Base-by-base conservation (phyloP, 2,329 filamentous ascomycete species). In the Calonectria multiphialidica region DNA sequence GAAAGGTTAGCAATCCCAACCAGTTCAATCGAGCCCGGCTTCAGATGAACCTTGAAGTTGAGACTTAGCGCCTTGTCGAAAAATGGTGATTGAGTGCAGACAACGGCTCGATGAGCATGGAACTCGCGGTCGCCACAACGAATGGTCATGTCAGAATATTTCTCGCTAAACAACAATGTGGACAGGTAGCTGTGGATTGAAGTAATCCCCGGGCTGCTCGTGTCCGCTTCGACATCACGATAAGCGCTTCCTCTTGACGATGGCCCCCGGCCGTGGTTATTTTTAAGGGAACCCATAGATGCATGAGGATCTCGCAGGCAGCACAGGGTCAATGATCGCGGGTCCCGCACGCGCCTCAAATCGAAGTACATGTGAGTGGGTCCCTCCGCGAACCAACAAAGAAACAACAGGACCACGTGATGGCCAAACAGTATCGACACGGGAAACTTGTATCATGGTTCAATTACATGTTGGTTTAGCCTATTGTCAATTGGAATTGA, bases 21-120 rank as follows among this genome's bases (percentile, higher is more conserved):
- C 40, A 45, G 16, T 8, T 7, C 5, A 30, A 2, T 9, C 16
- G 15, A 15, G 5, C 4, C 37, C 25, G 1, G 13, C 2, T 13
- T 4, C 18, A 9, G 4, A 49, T 21, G 5, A 57, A 83, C 84
- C 68, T 77, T 77, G 45, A 84, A 82, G 0, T 66, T 69, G 1
- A 62, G 73, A 28, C 72, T 66, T 53, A 82, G 74, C 5, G 81
- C 80, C 13, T 62, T 72, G 12, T 79, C 78, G 23, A 78, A 78
- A 63, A 85, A 85, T 23, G 75, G 33, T 1, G 82, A 85, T 61
- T 83, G 81, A 0, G 80, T 55, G 68, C 83, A 85, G 6, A 85
- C 74, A 18, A 86, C 76, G 30, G 79, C 76, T 0, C 81, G 78
- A 42, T 86, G 84, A 0, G 79, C 79, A 10, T 78, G 79, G 72